Base-by-base conservation (phyloP, 129 eudicot genomes). In the Lactuca saligna region DNA sequence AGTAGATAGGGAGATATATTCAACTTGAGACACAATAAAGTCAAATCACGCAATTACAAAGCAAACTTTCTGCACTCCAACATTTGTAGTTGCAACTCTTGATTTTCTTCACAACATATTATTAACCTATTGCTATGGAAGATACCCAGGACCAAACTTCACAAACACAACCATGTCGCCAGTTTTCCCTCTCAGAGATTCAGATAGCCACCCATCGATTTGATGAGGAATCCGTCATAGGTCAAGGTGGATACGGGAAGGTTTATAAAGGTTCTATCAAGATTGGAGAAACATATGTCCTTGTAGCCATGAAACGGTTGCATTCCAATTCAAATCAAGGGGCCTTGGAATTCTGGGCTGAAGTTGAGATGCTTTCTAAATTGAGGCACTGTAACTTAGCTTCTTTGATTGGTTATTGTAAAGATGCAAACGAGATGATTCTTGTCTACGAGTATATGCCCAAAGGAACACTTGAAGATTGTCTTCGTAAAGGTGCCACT, bases 161-260 rank as follows among this genome's bases (percentile, higher is more conserved):
- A 16, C 72, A 67, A 67, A 16, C 49, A 50, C 72, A 51, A 51
- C 61, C 12, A 6, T 79, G 75, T 25, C 80, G 59, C 6, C 56
- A 35, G 7, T 81, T 78, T 81, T 75, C 86, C 31, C 51, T 78
- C 49, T 57, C 67, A 12, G 84, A 85, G 61, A 81, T 85, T 65
- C 58, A 56, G 54, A 63, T 54, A 6, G 79, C 86, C 35, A 85
- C 90, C 42, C 12, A 81, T 35, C 55, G 37, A 37, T 85, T 81
- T 54, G 68, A 81, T 54, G 81, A 79, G n/a, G 49, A 44, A 35
- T 71, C 59, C 17, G 60, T 74, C 15, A 72, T 84, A 20, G 89
- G 89, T 15, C 66, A 50, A 33, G 86, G 89, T 29, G 89, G 89
- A 35, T 84, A 71, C 12, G 89, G 86, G 31, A 78, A 76, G 15